Evolutionary conservation across 2,329 filamentous ascomycete species (phyloP), one percentile per base, ranked within the genome.

Genomic region (Akanthomyces uredinophilus): DNA sequence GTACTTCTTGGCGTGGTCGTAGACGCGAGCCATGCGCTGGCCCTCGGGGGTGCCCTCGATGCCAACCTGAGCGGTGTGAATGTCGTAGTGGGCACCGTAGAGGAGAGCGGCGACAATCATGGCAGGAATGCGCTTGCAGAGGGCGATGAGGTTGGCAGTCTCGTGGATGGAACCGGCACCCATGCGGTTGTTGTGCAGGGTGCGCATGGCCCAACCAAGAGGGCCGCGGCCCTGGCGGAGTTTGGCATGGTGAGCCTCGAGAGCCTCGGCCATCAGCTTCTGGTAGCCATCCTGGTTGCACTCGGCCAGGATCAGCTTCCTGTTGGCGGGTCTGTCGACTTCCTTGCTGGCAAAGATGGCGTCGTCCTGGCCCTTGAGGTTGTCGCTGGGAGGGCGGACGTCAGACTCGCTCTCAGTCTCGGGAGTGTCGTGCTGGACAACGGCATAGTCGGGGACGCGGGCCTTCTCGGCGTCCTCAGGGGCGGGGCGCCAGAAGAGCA

Each of bases 151-250:
- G 81, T 94, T 94, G 75, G 86, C 79, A 22, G 81, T 68, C 76
- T 94, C 90, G 77, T 94, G 91, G 66, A 93, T 82, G 69, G 87
- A 81, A 58, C 90, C 91, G 20, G 86, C 73, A 20, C 88, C 88
- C 76, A 91, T 83, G 53, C 85, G 88, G 79, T 92, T 90, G 69
- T 89, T 80, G 71, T 85, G 88, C 22, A 93, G 86, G 56, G 81
- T 84, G 68, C 90, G 88, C 87, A 94, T 90, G 43, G 88, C 91
- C 90, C 90, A 93, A 68, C 87, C 90, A n/a, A 94, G 80, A 56
- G 88, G 89, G 29, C 90, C 88, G 1, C 77, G 77, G 63, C 80
- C 81, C 73, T 83, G 78, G 62, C 83, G 76, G 60, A 94, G 85
- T 68, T 84, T 84, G 24, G 83, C 83, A 71, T 89, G 84, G 68